Conservation (phyloP, 352 stramenopile genomes). For the Phytophthora constricta region DNA sequence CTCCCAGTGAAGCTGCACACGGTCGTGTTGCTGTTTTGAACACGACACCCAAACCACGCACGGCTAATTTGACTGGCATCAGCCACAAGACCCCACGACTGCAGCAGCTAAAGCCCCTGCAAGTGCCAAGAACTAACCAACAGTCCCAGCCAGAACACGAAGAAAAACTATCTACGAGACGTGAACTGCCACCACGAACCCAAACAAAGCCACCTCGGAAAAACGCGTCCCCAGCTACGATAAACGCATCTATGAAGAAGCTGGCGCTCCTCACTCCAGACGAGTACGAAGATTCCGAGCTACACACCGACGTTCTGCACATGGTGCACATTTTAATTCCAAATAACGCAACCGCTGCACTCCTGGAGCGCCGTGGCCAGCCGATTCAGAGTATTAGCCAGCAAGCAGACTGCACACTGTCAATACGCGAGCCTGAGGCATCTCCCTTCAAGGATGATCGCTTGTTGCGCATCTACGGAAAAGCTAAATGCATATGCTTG, state of each 20-base stretch:
- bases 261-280: slow-evolving; percentile 39
- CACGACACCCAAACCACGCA: slow-evolving; percentile 14
- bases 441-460: slow-evolving; percentile 61
- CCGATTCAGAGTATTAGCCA: slow-evolving; percentile 59
- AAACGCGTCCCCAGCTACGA: not conserved
- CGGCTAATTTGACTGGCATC: slow-evolving; percentile 15
- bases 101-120: slow-evolving; percentile 25
- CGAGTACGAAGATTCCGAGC: slow-evolving; percentile 64
- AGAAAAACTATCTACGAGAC: slow-evolving; percentile 7
- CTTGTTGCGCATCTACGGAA: slow-evolving; percentile 67
- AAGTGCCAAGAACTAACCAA: slow-evolving; percentile 18
- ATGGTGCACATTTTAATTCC: slow-evolving; percentile 75
- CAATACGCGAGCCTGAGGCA: slow-evolving; percentile 47
- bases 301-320: slow-evolving; percentile 62
- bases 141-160: slow-evolving; percentile 7
- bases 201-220: slow-evolving; percentile 18
- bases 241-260: slow-evolving; percentile 19
- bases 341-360: slow-evolving; percentile 47
- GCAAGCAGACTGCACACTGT: slow-evolving; percentile 58
- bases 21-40: slow-evolving; percentile 21
- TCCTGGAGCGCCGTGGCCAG: slow-evolving; percentile 59
- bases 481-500: slow-evolving; percentile 61
- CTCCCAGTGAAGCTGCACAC: not conserved
- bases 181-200: slow-evolving; percentile 5
- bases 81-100: slow-evolving; percentile 14